Evolutionary conservation across 495 filamentous ascomycete genomes (phyloP).

Genomic region (Polyplosphaeria fusca): DNA sequence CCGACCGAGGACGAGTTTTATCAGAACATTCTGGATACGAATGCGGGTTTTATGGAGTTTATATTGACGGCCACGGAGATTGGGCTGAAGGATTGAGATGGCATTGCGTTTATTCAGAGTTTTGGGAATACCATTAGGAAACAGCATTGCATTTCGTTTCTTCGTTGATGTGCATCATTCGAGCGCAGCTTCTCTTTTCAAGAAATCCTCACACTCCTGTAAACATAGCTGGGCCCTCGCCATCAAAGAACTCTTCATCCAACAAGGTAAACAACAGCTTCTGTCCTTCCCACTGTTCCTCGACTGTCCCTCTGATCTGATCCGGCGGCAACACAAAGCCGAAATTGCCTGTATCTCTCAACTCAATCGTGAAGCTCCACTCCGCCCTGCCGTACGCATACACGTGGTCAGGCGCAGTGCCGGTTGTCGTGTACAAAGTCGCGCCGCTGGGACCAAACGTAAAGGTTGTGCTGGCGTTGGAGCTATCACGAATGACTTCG

Average conservation of each 20-base stretch:
- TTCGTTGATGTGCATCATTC: too few species aligned
- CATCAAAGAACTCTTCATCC: constrained; percentile 19
- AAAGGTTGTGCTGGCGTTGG: constrained; percentile 42
- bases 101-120: too few species aligned
- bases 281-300: constrained; percentile 55
- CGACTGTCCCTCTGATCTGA: constrained; percentile 50
- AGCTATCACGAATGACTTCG: constrained; percentile 14
- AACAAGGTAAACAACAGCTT: constrained; percentile 24
- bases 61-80: neutral
- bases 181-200: too few species aligned
- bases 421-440: constrained; percentile 57
- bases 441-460: constrained; percentile 50
- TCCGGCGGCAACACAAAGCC: constrained; percentile 57
- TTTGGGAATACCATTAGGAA: too few species aligned
- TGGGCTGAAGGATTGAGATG: neutral
- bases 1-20: constrained; percentile 38
- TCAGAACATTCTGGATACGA: constrained; percentile 40
- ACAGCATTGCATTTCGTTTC: too few species aligned
- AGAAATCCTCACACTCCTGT: neutral
- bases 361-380: constrained; percentile 56
- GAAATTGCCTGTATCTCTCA: constrained; percentile 46
- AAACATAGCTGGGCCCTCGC: constrained; percentile 11
- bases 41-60: constrained; percentile 44
- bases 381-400: constrained; percentile 50
- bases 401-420: constrained; percentile 53